Conservation (phyloP, 2,329 filamentous ascomycete genomes). For the Aschersonia sp. region DNA sequence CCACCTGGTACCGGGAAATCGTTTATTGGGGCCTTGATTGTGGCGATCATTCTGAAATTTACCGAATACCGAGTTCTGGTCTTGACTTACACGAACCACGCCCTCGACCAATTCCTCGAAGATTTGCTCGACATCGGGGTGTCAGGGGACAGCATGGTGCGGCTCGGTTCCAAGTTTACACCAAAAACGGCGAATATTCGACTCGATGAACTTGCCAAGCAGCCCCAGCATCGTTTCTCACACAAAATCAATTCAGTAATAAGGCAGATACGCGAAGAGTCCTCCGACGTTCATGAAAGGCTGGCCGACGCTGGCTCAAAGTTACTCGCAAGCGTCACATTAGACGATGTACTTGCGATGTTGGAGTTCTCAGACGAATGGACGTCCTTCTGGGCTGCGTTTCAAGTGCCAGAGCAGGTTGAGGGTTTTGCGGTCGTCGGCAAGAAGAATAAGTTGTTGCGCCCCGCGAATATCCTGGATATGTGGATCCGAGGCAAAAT, state of each 20-base stretch:
- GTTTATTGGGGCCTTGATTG: conserved; percentile 51
- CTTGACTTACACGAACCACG: conserved; percentile 54
- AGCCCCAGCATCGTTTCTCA: background rate
- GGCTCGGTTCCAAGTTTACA: conserved; percentile 47
- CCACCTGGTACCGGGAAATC: conserved; percentile 68
- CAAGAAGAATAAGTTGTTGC: conserved; percentile 26
- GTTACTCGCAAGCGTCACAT: background rate
- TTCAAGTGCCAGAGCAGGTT: conserved; percentile 29
- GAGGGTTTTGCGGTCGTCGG: conserved; percentile 33
- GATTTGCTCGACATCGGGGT: conserved; percentile 49
- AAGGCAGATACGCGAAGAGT: conserved; percentile 17
- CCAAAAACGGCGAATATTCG: conserved; percentile 29
- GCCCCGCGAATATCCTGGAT: conserved; percentile 7
- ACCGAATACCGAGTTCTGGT: conserved; percentile 42
- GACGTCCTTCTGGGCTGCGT: conserved; percentile 37
- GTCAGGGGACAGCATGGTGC: conserved; percentile 30
- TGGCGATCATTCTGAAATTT: conserved; percentile 36
- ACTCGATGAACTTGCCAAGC: conserved; percentile 24
- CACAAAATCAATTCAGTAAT: conserved; percentile 19
- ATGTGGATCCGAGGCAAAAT: conserved; percentile 6
- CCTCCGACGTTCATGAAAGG: background rate
- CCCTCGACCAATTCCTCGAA: conserved; percentile 49
- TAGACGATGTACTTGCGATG: conserved; percentile 20
- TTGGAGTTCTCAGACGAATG: conserved; percentile 38
- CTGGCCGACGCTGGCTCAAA: background rate